phyloP scores from a whole-genome alignment of 768 basidiomycete genomes.

The Inosperma sp. region DNA sequence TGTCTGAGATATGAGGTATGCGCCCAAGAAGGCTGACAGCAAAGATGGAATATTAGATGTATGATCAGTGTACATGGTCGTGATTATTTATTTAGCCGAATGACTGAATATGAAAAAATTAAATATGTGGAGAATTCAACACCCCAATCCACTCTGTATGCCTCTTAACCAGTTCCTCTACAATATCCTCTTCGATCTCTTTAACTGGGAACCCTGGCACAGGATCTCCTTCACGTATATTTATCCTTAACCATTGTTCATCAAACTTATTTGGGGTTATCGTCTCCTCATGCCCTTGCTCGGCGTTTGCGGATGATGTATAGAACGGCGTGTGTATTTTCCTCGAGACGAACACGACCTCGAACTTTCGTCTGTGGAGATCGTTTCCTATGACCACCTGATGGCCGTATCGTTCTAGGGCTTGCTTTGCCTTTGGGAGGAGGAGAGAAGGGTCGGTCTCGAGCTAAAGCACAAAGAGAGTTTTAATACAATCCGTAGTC shows the following conservation, averaged over 20 bases:
- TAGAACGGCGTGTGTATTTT: constrained; percentile 23
- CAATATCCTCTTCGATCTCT: constrained; percentile 94
- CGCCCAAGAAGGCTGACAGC: too few relatives aligned
- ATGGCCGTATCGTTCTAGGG: constrained; percentile 92
- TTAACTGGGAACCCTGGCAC: constrained; percentile 39
- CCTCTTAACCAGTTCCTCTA: constrained; percentile 65
- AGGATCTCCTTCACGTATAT: constrained; percentile 32
- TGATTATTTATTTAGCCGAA: too few relatives aligned
- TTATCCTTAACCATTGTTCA: constrained; percentile 65
- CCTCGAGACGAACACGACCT: constrained; percentile 87
- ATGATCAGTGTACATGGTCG: too few relatives aligned
- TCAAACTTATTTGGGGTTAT: constrained; percentile 39
- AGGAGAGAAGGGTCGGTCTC: constrained; percentile 85
- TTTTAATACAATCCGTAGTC: neutral
- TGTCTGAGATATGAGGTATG: too few relatives aligned
- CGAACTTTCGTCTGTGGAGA: constrained; percentile 83
- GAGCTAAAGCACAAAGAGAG: constrained; percentile 47
- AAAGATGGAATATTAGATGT: too few relatives aligned
- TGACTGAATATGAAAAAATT: too few relatives aligned
- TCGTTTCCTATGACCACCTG: constrained; percentile 97
- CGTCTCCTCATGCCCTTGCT: neutral
- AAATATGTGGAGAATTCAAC: neutral
- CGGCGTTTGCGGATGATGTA: constrained; percentile 3
- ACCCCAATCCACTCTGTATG: constrained; percentile 68
- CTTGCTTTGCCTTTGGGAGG: constrained; percentile 84